phyloP scores from a whole-genome alignment of 2,329 filamentous ascomycete species.

The Pseudogymnoascus sp. region DNA sequence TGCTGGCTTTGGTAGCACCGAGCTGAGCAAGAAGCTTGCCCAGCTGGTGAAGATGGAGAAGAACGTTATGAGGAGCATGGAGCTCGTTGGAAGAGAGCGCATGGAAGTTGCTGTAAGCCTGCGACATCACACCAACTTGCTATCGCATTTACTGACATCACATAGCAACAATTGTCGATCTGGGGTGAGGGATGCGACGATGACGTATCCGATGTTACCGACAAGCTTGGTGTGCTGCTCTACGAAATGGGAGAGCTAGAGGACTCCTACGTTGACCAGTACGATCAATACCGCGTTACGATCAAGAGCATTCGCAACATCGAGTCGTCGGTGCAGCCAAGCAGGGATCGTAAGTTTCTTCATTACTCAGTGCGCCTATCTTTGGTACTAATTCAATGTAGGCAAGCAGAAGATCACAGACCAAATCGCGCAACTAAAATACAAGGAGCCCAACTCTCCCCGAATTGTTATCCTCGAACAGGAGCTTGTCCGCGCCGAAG shows the following conservation, averaged over 20 bases:
- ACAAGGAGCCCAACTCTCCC: slow-evolving; percentile 97
- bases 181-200: slow-evolving; percentile 96
- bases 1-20: slow-evolving; percentile 65
- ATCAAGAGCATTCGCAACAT: slow-evolving; percentile 99
- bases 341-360: slow-evolving; percentile 71
- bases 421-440: slow-evolving; percentile 96
- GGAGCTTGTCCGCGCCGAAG: slow-evolving; percentile 94
- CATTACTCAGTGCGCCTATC: neutral
- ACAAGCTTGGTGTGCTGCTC: slow-evolving; percentile 94
- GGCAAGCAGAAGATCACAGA: slow-evolving; percentile 99
- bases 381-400: slow-evolving; percentile 30
- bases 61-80: slow-evolving; percentile 98
- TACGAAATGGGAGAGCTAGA: slow-evolving; percentile 91
- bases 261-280: slow-evolving; percentile 96
- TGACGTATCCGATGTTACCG: slow-evolving; percentile 96
- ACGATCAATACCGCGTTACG: slow-evolving; percentile 97
- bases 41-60: slow-evolving; percentile 99
- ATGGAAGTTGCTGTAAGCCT: slow-evolving; percentile 92
- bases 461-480: slow-evolving; percentile 97
- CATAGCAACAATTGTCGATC: slow-evolving; percentile 92
- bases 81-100: slow-evolving; percentile 85
- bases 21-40: slow-evolving; percentile 94
- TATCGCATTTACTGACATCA: slow-evolving; percentile 15
- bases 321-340: slow-evolving; percentile 94
- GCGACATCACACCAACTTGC: neutral